Evolutionary conservation across 148 eudicot genomes (phyloP), one percentile per base, ranked within the genome.

Genomic region (Polygonum aviculare): DNA sequence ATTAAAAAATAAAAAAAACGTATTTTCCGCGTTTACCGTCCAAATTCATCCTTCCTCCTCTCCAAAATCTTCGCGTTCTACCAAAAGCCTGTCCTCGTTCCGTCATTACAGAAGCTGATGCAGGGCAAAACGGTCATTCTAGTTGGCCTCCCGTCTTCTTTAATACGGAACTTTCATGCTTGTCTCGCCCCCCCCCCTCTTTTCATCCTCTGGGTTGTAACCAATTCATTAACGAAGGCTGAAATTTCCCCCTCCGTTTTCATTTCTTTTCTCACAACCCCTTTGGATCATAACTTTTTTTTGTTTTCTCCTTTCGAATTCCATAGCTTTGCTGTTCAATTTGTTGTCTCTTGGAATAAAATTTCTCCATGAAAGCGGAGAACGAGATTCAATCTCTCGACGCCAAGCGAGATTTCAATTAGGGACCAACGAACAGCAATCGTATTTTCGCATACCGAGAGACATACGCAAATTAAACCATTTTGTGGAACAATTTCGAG

Each of bases 81-180:
- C 60, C 18, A 54, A 54, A 54, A 18, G 69, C 38, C 14, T 50
- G 41, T 49, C 60, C 67, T 31, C 22, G 74, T 12, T 48, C 77
- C 77, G 65, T 73, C 36, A 51, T 80, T 59, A 15, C 14, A 72
- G 48, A 77, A 48, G 49, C n/a, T 38, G 2, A 1, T 35, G 3
- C 44, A 76, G 81, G 83, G 78, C 31, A 80, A 60, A 71, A 35
- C 48, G 18, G 83, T 83, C 73, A 74, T 1, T 54, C 54, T 48
- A 22, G 7, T 36, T 50, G 40, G 82, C 63, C 65, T 31, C n/a
- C 39, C 50, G 67, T 69, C 36, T 49, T 72, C 44, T 33, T 39
- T 16, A 51, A 72, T 72, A 44, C 15, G 35, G 51, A 19, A 45
- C 50, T n/a, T 21, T 72, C 51, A 33, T 44, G 35, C 54, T 72